Conservation (phyloP, 495 filamentous ascomycete genomes). For the Aspergillus campestris region DNA sequence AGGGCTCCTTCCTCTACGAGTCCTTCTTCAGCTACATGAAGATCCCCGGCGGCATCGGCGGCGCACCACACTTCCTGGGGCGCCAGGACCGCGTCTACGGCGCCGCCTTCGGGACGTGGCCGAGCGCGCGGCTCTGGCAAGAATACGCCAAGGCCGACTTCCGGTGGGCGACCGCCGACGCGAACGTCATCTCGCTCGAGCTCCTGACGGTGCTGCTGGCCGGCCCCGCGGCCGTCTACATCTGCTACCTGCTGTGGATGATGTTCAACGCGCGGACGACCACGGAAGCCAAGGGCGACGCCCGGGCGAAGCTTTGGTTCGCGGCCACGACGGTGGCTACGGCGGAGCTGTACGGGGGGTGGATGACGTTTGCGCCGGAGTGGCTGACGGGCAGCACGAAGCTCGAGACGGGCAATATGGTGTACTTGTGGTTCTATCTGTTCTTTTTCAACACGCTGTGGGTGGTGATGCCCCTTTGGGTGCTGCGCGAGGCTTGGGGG, state of each 20-base stretch:
- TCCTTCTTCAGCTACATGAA: slow-evolving; percentile 70
- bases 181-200: slow-evolving; percentile 74
- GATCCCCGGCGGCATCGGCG: slow-evolving; percentile 29
- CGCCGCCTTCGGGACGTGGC: slow-evolving; percentile 55
- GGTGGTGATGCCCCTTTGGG: slow-evolving; percentile 74
- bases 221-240: slow-evolving; percentile 61
- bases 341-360: slow-evolving; percentile 91
- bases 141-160: slow-evolving; percentile 85
- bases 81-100: slow-evolving; percentile 57
- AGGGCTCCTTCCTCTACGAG: slow-evolving; percentile 85
- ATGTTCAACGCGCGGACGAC: slow-evolving; percentile 17
- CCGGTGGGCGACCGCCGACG: slow-evolving; percentile 73
- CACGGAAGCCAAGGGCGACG: slow-evolving; percentile 14
- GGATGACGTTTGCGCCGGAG: slow-evolving; percentile 94
- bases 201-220: slow-evolving; percentile 74
- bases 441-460: slow-evolving; percentile 89
- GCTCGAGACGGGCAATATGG: slow-evolving; percentile 71
- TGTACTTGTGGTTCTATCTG: slow-evolving; percentile 83
- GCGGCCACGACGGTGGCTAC: slow-evolving; percentile 72
- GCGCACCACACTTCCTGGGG: slow-evolving; percentile 45
- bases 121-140: slow-evolving; percentile 71
- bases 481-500: slow-evolving; percentile 56
- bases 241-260: slow-evolving; percentile 54
- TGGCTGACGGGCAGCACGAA: slow-evolving; percentile 74
- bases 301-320: slow-evolving; percentile 56